Conservation (phyloP, 148 eudicot species). For the Chenopodium formosanum region DNA sequence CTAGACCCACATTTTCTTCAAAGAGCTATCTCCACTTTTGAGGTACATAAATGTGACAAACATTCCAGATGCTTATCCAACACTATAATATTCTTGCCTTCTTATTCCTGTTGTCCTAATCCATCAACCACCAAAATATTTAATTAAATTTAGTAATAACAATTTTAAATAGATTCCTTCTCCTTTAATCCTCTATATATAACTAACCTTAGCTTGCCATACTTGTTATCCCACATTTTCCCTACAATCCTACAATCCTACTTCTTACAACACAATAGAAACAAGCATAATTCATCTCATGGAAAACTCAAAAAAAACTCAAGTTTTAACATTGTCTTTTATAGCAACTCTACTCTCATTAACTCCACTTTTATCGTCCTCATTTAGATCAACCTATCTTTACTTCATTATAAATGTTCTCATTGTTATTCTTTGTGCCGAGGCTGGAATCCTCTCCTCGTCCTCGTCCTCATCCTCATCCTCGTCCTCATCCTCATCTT, state of each 20-base stretch:
- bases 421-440: constrained; percentile 45
- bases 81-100: neutral
- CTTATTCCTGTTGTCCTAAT: constrained; percentile 8
- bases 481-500: neutral
- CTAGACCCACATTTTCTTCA: neutral
- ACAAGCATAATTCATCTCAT: neutral
- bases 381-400: constrained; percentile 42
- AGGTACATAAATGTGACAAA: neutral
- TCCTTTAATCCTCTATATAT: neutral
- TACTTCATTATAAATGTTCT: constrained; percentile 56
- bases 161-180: neutral
- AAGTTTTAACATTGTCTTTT: constrained; percentile 41
- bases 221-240: neutral
- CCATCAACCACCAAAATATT: neutral
- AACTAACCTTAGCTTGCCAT: neutral
- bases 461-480: constrained; percentile 23
- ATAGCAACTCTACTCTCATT: constrained; percentile 38
- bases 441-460: constrained; percentile 52
- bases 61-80: constrained; percentile 18
- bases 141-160: neutral
- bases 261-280: neutral
- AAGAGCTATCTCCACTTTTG: neutral
- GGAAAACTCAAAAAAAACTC: constrained; percentile 37
- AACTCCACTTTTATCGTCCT: constrained; percentile 48
- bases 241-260: neutral